Evolutionary conservation across 495 filamentous ascomycete species (phyloP).

Genomic region (Astrocystis sublimbata): DNA sequence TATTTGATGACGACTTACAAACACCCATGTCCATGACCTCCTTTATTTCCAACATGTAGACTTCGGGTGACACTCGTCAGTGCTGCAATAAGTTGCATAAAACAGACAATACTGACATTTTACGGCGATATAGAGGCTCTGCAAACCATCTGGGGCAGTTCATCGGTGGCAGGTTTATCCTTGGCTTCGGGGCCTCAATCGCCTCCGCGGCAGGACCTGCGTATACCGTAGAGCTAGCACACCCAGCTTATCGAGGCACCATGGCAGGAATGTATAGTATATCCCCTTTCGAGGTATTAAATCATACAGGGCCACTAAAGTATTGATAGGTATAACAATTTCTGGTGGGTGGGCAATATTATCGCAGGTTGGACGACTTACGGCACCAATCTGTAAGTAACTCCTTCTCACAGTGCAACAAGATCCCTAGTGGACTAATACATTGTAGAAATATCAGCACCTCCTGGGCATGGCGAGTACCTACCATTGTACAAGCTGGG

Average conservation of each 20-base stretch:
- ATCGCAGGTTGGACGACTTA: conserved; percentile 38
- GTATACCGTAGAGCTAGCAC: conserved; percentile 19
- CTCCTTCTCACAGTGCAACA: neutral
- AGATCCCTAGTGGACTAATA: neutral
- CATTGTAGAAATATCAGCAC: conserved; percentile 21
- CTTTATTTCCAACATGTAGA: too few relatives aligned
- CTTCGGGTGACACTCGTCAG: too few relatives aligned
- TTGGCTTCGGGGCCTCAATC: conserved; percentile 38
- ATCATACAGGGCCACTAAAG: conserved; percentile 1
- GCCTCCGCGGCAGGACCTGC: conserved; percentile 19
- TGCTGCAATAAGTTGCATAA: too few relatives aligned
- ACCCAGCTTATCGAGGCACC: conserved; percentile 44
- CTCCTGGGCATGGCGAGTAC: conserved; percentile 55
- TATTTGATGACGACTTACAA: too few relatives aligned
- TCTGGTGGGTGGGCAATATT: conserved; percentile 41
- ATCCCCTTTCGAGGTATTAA: too few relatives aligned
- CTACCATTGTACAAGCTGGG: conserved; percentile 54
- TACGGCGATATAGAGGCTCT: conserved; percentile 29
- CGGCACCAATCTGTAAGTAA: conserved; percentile 33
- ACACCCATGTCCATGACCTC: too few relatives aligned
- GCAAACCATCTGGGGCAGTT: conserved; percentile 47
- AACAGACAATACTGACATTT: too few relatives aligned
- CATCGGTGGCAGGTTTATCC: conserved; percentile 57
- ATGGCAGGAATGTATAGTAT: conserved; percentile 52
- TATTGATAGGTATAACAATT: conserved; percentile 27